Percentiles rank a stretch among this genome's conserved stretches.
Evolutionary conservation across 2,329 filamentous ascomycete species (phyloP).

Genomic region (Beauveria australis): DNA sequence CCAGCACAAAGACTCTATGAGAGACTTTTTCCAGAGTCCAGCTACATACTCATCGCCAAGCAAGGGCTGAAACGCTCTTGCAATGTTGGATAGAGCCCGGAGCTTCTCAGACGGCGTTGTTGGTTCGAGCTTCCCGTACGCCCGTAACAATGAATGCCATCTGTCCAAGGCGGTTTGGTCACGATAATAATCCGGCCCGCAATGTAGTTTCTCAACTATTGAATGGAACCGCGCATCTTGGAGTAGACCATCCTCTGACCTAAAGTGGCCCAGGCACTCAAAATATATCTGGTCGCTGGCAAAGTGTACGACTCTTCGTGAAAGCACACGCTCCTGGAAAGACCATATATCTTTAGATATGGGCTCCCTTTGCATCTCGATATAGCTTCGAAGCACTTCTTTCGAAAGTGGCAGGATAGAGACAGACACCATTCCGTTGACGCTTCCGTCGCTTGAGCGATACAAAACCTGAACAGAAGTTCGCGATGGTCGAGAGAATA

Average conservation of each 20-base stretch:
- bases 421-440: not conserved
- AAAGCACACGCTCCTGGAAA: slow-evolving; percentile 9
- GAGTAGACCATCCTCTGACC: not conserved
- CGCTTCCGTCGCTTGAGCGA: not conserved
- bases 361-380: not conserved
- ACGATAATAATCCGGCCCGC: not conserved
- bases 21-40: not conserved
- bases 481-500: not conserved
- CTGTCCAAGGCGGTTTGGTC: not conserved
- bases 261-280: not conserved
- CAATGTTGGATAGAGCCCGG: not conserved
- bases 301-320: slow-evolving; percentile 5
- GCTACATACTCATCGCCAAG: not conserved
- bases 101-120: not conserved
- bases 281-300: slow-evolving; percentile 7
- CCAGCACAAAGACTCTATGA: slow-evolving; percentile 1
- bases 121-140: not conserved
- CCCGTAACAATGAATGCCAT: not conserved
- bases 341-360: slow-evolving; percentile 1
- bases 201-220: not conserved
- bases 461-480: not conserved
- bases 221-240: not conserved
- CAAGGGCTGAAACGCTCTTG: not conserved
- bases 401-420: not conserved
- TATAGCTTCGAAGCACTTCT: not conserved